These are phyloP conservation scores for Vitellaria paradoxa DNA, from an alignment of 179 eudicot genomes.

Conservation along the genomic window DNA sequence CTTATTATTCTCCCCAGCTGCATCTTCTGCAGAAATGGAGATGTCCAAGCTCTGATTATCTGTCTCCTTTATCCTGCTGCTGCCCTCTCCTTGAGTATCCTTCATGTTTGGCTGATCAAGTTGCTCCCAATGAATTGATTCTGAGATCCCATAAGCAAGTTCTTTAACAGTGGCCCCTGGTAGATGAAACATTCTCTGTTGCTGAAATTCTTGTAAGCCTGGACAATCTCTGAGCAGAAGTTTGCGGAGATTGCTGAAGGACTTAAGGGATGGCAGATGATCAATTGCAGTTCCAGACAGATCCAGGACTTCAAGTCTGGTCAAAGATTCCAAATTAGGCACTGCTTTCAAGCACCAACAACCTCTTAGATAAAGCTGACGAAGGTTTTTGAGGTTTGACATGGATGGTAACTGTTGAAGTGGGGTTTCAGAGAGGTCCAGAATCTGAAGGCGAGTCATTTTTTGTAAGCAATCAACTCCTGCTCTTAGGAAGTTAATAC, in stretches of 20 bases:
- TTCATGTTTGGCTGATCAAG: slow-evolving; percentile 20
- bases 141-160: slow-evolving; percentile 22
- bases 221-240: slow-evolving; percentile 23
- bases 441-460: slow-evolving; percentile 13
- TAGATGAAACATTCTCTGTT: not conserved
- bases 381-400: slow-evolving; percentile 18
- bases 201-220: slow-evolving; percentile 5
- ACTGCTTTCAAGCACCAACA: not conserved
- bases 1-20: not conserved
- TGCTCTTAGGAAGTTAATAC: not conserved
- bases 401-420: slow-evolving; percentile 20
- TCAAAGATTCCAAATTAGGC: slow-evolving; percentile 12
- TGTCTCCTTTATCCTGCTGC: not conserved
- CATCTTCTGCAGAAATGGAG: slow-evolving; percentile 3
- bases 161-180: not conserved
- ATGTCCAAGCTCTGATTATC: slow-evolving; percentile 14
- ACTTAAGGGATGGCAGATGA: not conserved
- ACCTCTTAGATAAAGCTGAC: slow-evolving; percentile 14
- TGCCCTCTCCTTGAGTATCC: not conserved
- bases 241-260: slow-evolving; percentile 15
- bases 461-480: slow-evolving; percentile 8
- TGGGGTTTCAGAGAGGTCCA: slow-evolving; percentile 25
- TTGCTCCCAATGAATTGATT: slow-evolving; percentile 13
- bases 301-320: slow-evolving; percentile 25
- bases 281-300: slow-evolving; percentile 22